A percentile compares a stretch with the other conserved stretches of the same genome.
Conservation (phyloP, 352 stramenopile genomes). For the Pythium aristosporum region DNA sequence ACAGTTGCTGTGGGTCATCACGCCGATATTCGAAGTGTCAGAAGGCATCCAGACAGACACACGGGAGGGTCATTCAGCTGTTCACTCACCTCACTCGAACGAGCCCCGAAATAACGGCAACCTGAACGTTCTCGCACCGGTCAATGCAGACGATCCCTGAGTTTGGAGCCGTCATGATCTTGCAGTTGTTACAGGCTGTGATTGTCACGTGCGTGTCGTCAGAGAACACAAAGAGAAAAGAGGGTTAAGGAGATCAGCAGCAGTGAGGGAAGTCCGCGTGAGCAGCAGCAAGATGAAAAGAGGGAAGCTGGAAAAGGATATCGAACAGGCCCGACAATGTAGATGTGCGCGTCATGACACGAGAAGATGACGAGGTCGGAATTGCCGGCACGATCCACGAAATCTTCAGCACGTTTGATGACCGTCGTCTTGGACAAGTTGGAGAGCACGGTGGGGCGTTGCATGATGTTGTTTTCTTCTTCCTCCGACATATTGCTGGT, state of each 20-base stretch:
- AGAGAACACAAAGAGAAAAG: slow-evolving; percentile 10
- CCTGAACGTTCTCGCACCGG: slow-evolving; percentile 92
- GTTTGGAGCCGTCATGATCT: slow-evolving; percentile 94
- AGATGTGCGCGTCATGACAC: slow-evolving; percentile 94
- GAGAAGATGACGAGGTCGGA: slow-evolving; percentile 86
- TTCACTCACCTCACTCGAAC: slow-evolving; percentile 74
- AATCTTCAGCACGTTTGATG: slow-evolving; percentile 74
- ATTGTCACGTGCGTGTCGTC: slow-evolving; percentile 86
- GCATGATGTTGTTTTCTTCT: slow-evolving; percentile 21
- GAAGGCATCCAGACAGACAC: background rate
- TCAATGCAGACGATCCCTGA: slow-evolving; percentile 92
- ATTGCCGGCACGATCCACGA: slow-evolving; percentile 38
- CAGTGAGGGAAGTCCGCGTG: background rate
- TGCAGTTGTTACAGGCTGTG: slow-evolving; percentile 93
- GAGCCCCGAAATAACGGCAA: slow-evolving; percentile 85
- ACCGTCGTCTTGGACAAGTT: slow-evolving; percentile 74
- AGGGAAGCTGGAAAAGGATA: slow-evolving; percentile 47
- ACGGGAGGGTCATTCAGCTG: background rate
- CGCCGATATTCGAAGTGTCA: background rate
- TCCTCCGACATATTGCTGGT: slow-evolving; percentile 6
- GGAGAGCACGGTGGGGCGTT: slow-evolving; percentile 52
- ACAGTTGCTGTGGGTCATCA: slow-evolving; percentile 86
- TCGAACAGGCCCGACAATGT: slow-evolving; percentile 93
- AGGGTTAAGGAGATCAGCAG: slow-evolving; percentile 48
- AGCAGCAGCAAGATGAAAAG: background rate